Percentiles rank a stretch among this genome's conserved stretches.
These are phyloP conservation scores for Leishmania major DNA, from an alignment of 208 protist genomes.

Conservation along the genomic window DNA sequence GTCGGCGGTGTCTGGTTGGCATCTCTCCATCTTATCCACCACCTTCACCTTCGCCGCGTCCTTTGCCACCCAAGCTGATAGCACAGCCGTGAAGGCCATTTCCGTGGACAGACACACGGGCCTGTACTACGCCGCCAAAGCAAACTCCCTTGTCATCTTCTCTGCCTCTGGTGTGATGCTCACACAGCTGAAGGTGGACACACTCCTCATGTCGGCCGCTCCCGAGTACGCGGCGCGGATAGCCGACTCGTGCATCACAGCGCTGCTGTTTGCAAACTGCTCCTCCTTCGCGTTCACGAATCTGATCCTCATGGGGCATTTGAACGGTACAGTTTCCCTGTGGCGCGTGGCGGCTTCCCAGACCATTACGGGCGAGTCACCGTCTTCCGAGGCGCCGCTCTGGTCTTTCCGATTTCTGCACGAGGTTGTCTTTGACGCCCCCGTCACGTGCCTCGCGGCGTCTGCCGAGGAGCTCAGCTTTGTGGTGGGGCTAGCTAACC, in stretches of 20 bases:
- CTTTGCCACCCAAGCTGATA: slow-evolving; percentile 21
- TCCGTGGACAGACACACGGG: slow-evolving; percentile 33
- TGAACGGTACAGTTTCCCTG: slow-evolving; percentile 29
- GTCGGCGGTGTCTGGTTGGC: slow-evolving; percentile 48
- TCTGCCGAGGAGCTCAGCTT: slow-evolving; percentile 22
- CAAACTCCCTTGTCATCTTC: slow-evolving; percentile 41
- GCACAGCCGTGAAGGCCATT: slow-evolving; percentile 35
- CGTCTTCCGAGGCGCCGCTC: slow-evolving; percentile 11
- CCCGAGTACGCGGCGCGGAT: slow-evolving; percentile 23
- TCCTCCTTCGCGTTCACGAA: slow-evolving; percentile 27
- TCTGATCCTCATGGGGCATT: slow-evolving; percentile 26
- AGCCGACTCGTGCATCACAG: slow-evolving; percentile 18
- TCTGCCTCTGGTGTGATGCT: slow-evolving; percentile 44
- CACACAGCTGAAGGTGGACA: slow-evolving; percentile 24
- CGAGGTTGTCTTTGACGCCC: slow-evolving; percentile 25
- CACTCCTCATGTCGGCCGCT: slow-evolving; percentile 20
- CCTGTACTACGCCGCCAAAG: slow-evolving; percentile 46
- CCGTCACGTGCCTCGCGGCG: slow-evolving; percentile 21
- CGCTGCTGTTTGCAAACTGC: slow-evolving; percentile 30
- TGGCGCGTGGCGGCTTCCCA: slow-evolving; percentile 31
- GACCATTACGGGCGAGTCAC: slow-evolving; percentile 11
- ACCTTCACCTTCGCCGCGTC: slow-evolving; percentile 49
- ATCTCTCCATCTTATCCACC: slow-evolving; percentile 35
- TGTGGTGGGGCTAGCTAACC: slow-evolving; percentile 23
- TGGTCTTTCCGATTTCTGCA: slow-evolving; percentile 34